Conservation (phyloP, 2,329 filamentous ascomycete species). For the Alternaria viburni region DNA sequence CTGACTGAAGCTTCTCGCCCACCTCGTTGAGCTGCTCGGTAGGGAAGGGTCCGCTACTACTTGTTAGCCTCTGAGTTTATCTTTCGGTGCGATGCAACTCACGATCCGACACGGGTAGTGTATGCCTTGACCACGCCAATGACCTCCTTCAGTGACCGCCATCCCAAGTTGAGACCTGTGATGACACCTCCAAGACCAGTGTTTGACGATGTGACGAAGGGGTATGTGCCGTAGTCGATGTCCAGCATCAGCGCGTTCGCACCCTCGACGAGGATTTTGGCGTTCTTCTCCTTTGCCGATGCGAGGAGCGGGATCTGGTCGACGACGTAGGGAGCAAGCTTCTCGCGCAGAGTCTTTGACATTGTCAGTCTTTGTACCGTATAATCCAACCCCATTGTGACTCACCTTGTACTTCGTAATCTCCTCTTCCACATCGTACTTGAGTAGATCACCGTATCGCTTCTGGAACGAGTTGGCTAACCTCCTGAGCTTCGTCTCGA, state of each 20-base stretch:
- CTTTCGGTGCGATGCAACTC: constrained; percentile 10
- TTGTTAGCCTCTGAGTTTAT: constrained; percentile 11
- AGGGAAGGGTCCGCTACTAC: constrained; percentile 67
- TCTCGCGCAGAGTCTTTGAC: constrained; percentile 58
- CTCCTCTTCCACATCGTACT: constrained; percentile 74
- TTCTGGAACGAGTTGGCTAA: constrained; percentile 70
- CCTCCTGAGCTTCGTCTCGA: constrained; percentile 69
- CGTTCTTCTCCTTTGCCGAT: constrained; percentile 64
- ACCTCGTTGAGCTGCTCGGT: constrained; percentile 67
- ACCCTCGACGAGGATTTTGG: constrained; percentile 71
- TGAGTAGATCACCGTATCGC: constrained; percentile 69
- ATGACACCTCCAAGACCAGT: constrained; percentile 68
- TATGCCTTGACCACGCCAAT: constrained; percentile 73
- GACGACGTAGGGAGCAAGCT: constrained; percentile 66
- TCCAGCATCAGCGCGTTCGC: constrained; percentile 73
- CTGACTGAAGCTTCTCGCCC: constrained; percentile 63
- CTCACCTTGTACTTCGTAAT: constrained; percentile 64
- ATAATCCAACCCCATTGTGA: neutral
- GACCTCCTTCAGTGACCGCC: constrained; percentile 65
- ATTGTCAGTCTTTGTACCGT: neutral
- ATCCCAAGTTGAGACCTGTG: constrained; percentile 67
- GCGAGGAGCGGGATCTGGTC: constrained; percentile 71
- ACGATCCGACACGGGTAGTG: constrained; percentile 64
- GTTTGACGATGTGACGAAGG: constrained; percentile 66
- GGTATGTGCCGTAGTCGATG: constrained; percentile 64